Evolutionary conservation across 2,329 filamentous ascomycete genomes (phyloP), one percentile per base, ranked within the genome.

Genomic region (Akanthomyces muscarius): DNA sequence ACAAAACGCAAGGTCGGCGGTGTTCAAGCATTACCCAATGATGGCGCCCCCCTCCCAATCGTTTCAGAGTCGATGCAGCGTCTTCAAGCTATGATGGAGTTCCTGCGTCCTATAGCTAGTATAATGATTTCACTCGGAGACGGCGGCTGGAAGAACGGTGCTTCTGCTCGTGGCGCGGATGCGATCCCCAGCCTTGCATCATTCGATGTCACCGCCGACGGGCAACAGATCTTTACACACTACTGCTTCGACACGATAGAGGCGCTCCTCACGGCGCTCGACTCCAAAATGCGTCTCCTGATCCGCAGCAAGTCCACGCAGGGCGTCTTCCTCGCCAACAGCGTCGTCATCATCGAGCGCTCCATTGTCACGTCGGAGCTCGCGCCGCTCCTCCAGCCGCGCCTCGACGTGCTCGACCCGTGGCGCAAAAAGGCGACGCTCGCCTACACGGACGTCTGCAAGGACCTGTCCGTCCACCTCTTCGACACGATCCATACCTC

Each of bases 51-150:
- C 0, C 81, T 95, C 3, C 86, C 92, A 1, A 78, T 97, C 23
- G 91, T 95, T 0, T 83, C 86, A 0, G 91, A 97, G 71, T 91
- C 90, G 4, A 94, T 98, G 87, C 88, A 87, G 66, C 88, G 93
- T 33, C 80, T 99, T 18, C 89, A 95, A 69, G 89, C 89, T 16
- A 90, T 99, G 86, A 90, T 93, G 1, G 86, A 89, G 61, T 98
- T 97, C 74, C 82, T 96, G 25, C 85, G 88, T 7, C 92, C 95
- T 1, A 84, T 99, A 23, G 91, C 91, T 3, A 94, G 91, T 65
- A 91, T 99, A 68, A 88, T 99, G 81, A 88, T 95, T 33, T 97
- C 93, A 0, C 78, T 99, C 11, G 95, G 95, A 21, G 93, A 98
- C 69, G 92, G 93, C 1, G 94, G 94, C 42, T 99, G 95, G 95